Conservation (phyloP, 306 rosid genomes). For the Prunus mume region DNA sequence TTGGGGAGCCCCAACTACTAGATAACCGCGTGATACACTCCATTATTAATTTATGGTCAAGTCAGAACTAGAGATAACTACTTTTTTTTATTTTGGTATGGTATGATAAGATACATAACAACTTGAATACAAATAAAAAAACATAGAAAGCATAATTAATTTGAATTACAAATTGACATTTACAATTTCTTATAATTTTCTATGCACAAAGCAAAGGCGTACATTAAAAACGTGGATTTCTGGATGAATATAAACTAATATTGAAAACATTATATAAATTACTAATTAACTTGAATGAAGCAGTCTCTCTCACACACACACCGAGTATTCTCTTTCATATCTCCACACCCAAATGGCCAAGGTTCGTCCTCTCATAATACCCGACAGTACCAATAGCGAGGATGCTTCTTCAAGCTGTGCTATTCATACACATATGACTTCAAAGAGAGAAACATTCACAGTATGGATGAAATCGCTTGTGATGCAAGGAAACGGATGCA, state of each 20-base stretch:
- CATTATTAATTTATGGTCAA: too few relatives aligned
- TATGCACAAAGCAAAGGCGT: neutral
- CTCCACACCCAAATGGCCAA: constrained; percentile 7
- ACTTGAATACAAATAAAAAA: too few relatives aligned
- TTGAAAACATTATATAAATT: neutral
- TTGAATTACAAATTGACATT: too few relatives aligned
- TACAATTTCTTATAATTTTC: neutral
- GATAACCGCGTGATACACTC: too few relatives aligned
- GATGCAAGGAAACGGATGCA: constrained; percentile 45
- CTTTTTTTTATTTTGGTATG: too few relatives aligned
- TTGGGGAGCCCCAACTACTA: too few relatives aligned
- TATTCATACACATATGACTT: neutral
- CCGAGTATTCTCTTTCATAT: neutral
- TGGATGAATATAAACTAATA: neutral
- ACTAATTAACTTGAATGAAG: neutral
- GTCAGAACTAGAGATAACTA: too few relatives aligned
- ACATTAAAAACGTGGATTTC: neutral
- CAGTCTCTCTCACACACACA: neutral
- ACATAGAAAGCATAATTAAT: too few relatives aligned
- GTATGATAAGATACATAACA: too few relatives aligned
- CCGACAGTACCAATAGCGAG: neutral
- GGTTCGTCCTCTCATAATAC: constrained; percentile 22
- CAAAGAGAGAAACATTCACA: constrained; percentile 31
- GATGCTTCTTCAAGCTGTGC: neutral
- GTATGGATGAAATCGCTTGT: constrained; percentile 45